phyloP scores from a whole-genome alignment of 441 rosid genomes.

The Pelargonium cotyledonis region DNA sequence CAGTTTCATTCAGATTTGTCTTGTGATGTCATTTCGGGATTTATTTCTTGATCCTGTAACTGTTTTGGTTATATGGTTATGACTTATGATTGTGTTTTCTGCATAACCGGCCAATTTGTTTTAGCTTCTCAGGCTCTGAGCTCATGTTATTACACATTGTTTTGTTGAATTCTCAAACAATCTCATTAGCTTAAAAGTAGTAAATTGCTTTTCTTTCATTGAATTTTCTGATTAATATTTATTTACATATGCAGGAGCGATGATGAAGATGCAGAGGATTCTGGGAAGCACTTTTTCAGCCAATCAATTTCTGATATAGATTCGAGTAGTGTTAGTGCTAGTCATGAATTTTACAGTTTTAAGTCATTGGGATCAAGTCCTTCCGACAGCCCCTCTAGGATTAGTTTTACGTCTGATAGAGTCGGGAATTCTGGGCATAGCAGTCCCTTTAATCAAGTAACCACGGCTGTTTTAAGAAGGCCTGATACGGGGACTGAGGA shows the following conservation, averaged over 20 bases:
- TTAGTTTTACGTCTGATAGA: constrained; percentile 66
- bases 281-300: constrained; percentile 51
- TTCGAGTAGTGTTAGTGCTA: constrained; percentile 73
- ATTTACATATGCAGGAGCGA: constrained; percentile 52
- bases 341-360: constrained; percentile 60
- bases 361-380: constrained; percentile 79
- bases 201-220: not conserved
- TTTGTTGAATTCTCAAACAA: too few relatives aligned
- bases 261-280: constrained; percentile 61
- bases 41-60: not conserved
- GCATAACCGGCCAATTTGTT: not conserved
- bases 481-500: constrained; percentile 50
- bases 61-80: not conserved
- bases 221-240: not conserved
- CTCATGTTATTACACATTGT: not conserved
- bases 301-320: constrained; percentile 69
- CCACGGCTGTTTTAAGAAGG: constrained; percentile 48
- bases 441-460: constrained; percentile 50
- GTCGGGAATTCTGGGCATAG: constrained; percentile 57
- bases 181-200: too few relatives aligned
- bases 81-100: not conserved
- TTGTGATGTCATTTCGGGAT: not conserved
- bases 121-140: not conserved
- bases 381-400: constrained; percentile 85
- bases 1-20: not conserved